These are phyloP conservation scores for Fusarium burgessii DNA, from an alignment of 2,329 filamentous ascomycete species.

Conservation along the genomic window DNA sequence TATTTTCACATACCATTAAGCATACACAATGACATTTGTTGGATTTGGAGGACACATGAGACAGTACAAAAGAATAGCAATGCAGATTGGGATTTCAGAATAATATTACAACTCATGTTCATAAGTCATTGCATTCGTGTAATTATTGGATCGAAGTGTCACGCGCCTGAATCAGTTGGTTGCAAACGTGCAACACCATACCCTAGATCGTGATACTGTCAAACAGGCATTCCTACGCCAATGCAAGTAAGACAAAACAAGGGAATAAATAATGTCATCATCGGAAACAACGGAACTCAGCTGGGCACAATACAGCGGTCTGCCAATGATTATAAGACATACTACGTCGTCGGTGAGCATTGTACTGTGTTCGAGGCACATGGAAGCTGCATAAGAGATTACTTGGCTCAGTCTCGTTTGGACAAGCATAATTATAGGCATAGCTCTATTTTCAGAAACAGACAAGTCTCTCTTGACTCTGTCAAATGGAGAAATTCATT, in stretches of 20 bases:
- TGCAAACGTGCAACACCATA: slow-evolving; percentile 6
- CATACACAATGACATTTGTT: neutral
- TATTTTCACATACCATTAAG: neutral
- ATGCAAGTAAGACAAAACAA: slow-evolving; percentile 3
- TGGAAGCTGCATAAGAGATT: slow-evolving; percentile 16
- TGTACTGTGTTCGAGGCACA: slow-evolving; percentile 15
- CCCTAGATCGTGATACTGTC: slow-evolving; percentile 8
- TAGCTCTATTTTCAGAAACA: slow-evolving; percentile 16
- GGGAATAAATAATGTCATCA: neutral
- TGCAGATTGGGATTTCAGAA: neutral
- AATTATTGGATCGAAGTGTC: neutral
- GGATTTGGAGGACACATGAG: neutral
- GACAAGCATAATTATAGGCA: neutral
- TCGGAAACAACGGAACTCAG: slow-evolving; percentile 24
- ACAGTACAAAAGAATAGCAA: neutral
- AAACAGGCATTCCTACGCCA: neutral
- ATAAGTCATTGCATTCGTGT: neutral
- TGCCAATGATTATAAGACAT: slow-evolving; percentile 10
- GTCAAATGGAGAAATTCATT: slow-evolving; percentile 1
- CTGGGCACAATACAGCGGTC: slow-evolving; percentile 16
- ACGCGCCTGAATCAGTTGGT: neutral
- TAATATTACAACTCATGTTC: neutral
- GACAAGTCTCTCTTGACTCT: neutral
- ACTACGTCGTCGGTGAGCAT: slow-evolving; percentile 11
- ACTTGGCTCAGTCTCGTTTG: slow-evolving; percentile 4